Evolutionary conservation across 352 stramenopile genomes (phyloP).

Genomic region (Phytophthora sp.): DNA sequence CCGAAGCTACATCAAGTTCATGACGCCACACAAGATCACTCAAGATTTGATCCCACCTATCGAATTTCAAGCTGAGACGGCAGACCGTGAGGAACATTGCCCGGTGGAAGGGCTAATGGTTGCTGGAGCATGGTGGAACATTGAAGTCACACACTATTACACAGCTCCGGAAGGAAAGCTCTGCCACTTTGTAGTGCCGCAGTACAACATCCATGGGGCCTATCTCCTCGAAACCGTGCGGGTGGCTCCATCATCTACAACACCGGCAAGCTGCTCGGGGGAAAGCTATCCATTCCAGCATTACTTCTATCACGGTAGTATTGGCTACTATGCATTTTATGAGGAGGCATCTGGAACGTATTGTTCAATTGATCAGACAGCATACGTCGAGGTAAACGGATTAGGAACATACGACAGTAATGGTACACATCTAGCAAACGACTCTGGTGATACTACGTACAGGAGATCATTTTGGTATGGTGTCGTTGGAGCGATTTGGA

Average conservation of each 20-base stretch:
- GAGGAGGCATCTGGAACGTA: slow-evolving; percentile 12
- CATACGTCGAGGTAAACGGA: slow-evolving; percentile 4
- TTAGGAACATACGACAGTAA: slow-evolving; percentile 12
- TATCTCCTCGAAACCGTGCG: neutral
- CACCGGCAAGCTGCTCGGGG: neutral
- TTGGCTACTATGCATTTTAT: slow-evolving; percentile 19
- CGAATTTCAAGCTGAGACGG: neutral
- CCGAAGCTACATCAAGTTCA: slow-evolving; percentile 11
- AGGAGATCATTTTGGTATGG: slow-evolving; percentile 16
- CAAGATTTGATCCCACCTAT: neutral
- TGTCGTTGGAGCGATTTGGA: slow-evolving; percentile 16
- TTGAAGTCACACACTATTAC: slow-evolving; percentile 1
- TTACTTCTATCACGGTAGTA: slow-evolving; percentile 23
- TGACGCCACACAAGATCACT: slow-evolving; percentile 12
- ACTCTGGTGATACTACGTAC: slow-evolving; percentile 1
- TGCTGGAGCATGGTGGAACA: slow-evolving; percentile 10
- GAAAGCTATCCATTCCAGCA: slow-evolving; percentile 6
- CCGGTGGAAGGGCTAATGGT: slow-evolving; percentile 1
- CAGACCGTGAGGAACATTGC: neutral
- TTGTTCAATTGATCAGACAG: slow-evolving; percentile 1
- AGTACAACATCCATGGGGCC: slow-evolving; percentile 17
- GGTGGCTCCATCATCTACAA: neutral
- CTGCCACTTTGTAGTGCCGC: slow-evolving; percentile 13
- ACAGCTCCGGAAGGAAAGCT: neutral
- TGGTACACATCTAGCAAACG: neutral